These are phyloP conservation scores for Petunia secreta DNA, from an alignment of 257 asterid genomes.

Conservation along the genomic window DNA sequence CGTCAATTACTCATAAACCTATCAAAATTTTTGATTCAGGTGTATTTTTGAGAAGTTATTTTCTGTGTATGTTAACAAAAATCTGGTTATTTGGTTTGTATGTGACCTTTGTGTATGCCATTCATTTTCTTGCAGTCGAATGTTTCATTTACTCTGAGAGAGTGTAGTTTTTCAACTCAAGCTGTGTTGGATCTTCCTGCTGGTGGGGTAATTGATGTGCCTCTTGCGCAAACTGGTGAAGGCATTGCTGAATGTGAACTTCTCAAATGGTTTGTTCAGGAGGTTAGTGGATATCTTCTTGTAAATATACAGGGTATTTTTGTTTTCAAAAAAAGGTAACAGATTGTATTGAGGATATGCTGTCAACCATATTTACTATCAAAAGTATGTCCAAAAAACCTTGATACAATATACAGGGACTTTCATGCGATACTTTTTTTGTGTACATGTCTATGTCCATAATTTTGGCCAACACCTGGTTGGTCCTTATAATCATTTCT, in stretches of 20 bases:
- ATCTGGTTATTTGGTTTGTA: neutral
- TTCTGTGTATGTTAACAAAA: neutral
- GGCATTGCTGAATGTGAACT: constrained; percentile 99
- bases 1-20: neutral
- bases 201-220: constrained; percentile 70
- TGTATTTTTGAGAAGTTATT: neutral
- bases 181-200: constrained; percentile 47
- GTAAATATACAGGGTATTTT: neutral
- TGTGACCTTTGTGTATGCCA: constrained; percentile 19
- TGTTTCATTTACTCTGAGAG: constrained; percentile 45
- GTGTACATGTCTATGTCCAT: neutral
- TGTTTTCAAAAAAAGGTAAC: too few species aligned
- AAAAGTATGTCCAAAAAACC: too few species aligned
- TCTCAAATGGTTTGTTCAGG: constrained; percentile 89
- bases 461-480: neutral
- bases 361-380: too few species aligned
- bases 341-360: too few species aligned
- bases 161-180: constrained; percentile 59
- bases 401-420: neutral
- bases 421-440: neutral
- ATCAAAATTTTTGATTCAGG: neutral
- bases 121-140: constrained; percentile 43
- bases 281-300: constrained; percentile 59
- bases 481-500: constrained; percentile 2
- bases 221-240: constrained; percentile 99